Base-by-base conservation (phyloP, 495 filamentous ascomycete species). In the Choiromyces venosus region DNA sequence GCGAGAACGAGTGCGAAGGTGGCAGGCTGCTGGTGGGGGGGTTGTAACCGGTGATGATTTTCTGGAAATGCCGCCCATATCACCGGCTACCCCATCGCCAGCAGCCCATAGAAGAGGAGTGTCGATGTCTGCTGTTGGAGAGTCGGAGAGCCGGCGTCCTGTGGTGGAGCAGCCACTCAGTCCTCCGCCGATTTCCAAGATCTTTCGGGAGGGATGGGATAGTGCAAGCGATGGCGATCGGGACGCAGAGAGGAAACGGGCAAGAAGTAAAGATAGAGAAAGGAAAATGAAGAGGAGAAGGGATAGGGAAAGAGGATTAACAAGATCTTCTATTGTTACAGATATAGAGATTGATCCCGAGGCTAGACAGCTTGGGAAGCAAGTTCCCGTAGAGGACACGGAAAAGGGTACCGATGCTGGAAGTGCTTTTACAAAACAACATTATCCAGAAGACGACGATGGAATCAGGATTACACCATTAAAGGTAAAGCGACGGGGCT, bases 11-110 rank as follows among this genome's bases (percentile, higher is more conserved):
- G 79, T 81, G 8, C 69, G 77, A 64, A 76, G 68, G 37, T 81
- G 80, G 80, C 80, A 81, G 70, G 77, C 80, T 29, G 73, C 79
- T 37, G 79, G 79, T 18, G 79, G 79, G 42, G 79, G 79, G 21
- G 79, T 81, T 14, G 80, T 81, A 29, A 76, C 73, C 25, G 80
- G 77, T 25, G 80, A 81, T 35, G 44, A 68, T 39, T 25, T 74
- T 44, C 69, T 81, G 29, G 76, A 79, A 68, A 69, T 74, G 37
- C 80, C 80, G 8, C 80, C 80, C 14, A 80, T 80, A 46, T 72
- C 67, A 33, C 79, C 79, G 25, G 79, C 79, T 6, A 80, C 79
- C 4, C 79, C 79, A 16, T 73, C 74, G 25, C 79, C 79, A 1
- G 67, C 73, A 37, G 75, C 70, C 18, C 36, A 65, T 6, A 72